These are phyloP conservation scores for Alternaria dauci DNA, from an alignment of 2,329 filamentous ascomycete species.

Conservation along the genomic window DNA sequence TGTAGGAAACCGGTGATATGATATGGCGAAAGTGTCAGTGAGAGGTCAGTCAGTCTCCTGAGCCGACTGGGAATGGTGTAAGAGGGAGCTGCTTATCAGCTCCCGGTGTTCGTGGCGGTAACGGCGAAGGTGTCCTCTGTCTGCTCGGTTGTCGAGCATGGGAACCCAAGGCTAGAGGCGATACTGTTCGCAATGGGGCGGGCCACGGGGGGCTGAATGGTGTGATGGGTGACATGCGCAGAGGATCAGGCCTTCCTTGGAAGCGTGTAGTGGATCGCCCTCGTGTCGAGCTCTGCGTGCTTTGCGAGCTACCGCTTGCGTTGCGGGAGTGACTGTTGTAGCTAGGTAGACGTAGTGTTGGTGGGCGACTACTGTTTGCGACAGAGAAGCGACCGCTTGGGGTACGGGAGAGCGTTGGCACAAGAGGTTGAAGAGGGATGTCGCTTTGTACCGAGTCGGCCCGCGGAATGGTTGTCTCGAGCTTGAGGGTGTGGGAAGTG, in stretches of 20 bases:
- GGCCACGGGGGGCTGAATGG: slow-evolving; percentile 23
- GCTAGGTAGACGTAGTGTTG: slow-evolving; percentile 5
- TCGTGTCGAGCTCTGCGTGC: slow-evolving; percentile 3
- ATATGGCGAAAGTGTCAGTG: neutral
- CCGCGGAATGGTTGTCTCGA: neutral
- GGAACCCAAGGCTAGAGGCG: slow-evolving; percentile 15
- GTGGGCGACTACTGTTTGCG: slow-evolving; percentile 5
- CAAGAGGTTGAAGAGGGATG: slow-evolving; percentile 10
- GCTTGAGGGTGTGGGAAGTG: neutral
- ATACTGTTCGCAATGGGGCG: slow-evolving; percentile 20
- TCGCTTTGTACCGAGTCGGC: neutral
- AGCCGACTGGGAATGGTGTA: slow-evolving; percentile 41
- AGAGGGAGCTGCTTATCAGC: slow-evolving; percentile 42
- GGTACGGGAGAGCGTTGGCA: slow-evolving; percentile 21
- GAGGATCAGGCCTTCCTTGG: slow-evolving; percentile 24
- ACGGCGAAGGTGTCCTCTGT: slow-evolving; percentile 6
- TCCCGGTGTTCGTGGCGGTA: slow-evolving; percentile 15
- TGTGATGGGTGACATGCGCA: slow-evolving; percentile 33
- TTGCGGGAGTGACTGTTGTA: slow-evolving; percentile 22
- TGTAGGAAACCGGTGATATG: neutral
- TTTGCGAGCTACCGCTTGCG: slow-evolving; percentile 20
- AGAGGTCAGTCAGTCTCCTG: neutral
- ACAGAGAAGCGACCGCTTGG: slow-evolving; percentile 17
- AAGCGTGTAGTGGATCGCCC: slow-evolving; percentile 11
- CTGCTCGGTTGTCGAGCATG: slow-evolving; percentile 23